Evolutionary conservation across 164 flowering plant species (phyloP).

Genomic region (Euptelea pleiosperma): DNA sequence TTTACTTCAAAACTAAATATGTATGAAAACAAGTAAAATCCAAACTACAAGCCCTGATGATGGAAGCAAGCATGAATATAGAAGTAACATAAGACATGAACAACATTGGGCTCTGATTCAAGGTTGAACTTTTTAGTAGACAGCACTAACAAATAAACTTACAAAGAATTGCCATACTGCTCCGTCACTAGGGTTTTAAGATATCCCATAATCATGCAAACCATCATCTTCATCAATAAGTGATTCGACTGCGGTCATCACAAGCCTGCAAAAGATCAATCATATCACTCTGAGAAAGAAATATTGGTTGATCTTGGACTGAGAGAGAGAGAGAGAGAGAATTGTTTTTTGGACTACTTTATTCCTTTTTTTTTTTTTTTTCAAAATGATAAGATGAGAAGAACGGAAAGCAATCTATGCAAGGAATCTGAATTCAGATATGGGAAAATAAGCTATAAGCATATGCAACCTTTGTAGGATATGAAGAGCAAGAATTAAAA

Average conservation of each 20-base stretch:
- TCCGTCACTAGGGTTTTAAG: conserved; percentile 14
- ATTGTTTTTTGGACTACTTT: too few species aligned
- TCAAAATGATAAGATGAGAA: too few species aligned
- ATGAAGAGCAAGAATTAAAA: too few species aligned
- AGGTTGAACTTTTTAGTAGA: too few species aligned
- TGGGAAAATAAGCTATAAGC: too few species aligned
- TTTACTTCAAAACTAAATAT: too few species aligned
- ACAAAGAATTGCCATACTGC: not conserved
- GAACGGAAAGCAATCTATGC: too few species aligned
- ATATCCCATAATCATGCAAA: conserved; percentile 19
- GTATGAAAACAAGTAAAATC: not conserved
- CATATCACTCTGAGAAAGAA: too few species aligned
- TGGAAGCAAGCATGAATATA: not conserved
- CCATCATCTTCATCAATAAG: conserved; percentile 36
- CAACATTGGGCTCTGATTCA: not conserved
- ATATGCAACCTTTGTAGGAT: too few species aligned
- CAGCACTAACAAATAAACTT: not conserved
- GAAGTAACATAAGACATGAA: not conserved
- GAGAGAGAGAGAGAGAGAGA: conserved; percentile 1
- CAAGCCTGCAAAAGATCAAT: conserved; percentile 35
- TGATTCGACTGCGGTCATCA: conserved; percentile 29
- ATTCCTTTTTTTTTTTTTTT: too few species aligned
- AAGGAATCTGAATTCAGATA: too few species aligned
- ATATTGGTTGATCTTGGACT: too few species aligned
- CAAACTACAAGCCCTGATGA: not conserved